Conservation (phyloP, 176 grass and related monocot species). For the Aegilops bicornis region DNA sequence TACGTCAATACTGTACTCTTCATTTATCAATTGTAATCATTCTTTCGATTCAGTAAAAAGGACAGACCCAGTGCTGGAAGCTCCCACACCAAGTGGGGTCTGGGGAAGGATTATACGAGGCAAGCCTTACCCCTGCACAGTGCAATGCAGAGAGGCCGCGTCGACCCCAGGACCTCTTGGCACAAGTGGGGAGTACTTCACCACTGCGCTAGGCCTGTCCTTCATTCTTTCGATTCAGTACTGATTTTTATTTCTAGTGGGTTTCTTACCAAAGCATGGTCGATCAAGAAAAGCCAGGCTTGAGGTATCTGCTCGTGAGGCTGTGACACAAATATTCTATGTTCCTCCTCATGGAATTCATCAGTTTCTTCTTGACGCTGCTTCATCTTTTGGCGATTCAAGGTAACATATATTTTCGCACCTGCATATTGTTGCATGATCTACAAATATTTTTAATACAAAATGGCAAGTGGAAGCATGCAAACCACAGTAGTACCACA, state of each 20-base stretch:
- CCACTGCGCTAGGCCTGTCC: too few relatives aligned
- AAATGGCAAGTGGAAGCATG: background rate
- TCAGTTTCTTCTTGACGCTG: conserved; percentile 74
- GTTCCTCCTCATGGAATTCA: conserved; percentile 89
- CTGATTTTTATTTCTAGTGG: conserved; percentile 67
- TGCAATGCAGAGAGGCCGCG: too few relatives aligned
- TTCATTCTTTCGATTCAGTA: background rate
- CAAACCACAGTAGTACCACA: background rate
- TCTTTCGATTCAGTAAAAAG: background rate
- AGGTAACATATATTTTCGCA: conserved; percentile 44
- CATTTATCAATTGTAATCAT: background rate
- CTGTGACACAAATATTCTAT: conserved; percentile 88
- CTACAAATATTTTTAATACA: background rate
- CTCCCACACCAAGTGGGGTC: too few relatives aligned
- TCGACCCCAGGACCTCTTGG: too few relatives aligned
- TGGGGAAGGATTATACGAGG: too few relatives aligned
- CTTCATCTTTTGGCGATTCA: conserved; percentile 66
- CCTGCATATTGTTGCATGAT: background rate
- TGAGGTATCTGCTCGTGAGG: conserved; percentile 68
- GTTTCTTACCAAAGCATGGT: conserved; percentile 87
- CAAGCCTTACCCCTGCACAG: too few relatives aligned
- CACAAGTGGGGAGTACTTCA: too few relatives aligned
- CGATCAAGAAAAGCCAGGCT: conserved; percentile 72
- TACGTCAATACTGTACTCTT: conserved; percentile 3
- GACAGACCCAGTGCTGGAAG: too few relatives aligned